These are phyloP conservation scores for Nitzschia palea DNA, from an alignment of 108 stramenopile species.

Conservation along the genomic window DNA sequence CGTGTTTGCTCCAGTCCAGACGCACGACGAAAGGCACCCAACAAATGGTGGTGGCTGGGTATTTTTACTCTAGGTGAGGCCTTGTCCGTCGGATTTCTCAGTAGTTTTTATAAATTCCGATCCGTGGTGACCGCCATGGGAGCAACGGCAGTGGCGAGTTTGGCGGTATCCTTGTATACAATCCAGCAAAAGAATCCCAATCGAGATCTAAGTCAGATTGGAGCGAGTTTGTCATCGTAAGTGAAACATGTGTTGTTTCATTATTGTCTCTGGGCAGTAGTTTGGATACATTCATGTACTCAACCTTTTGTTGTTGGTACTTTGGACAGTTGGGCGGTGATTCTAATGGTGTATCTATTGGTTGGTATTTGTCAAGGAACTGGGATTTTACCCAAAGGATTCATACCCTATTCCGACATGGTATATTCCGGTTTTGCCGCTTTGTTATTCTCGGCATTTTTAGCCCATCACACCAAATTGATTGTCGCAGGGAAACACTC, in stretches of 20 bases:
- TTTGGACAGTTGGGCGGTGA: constrained; percentile 51
- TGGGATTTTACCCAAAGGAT: constrained; percentile 61
- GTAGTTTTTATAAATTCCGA: constrained; percentile 60
- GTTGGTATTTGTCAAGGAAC: constrained; percentile 67
- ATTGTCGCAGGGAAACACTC: constrained; percentile 82
- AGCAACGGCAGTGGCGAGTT: constrained; percentile 65
- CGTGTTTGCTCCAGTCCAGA: constrained; percentile 43
- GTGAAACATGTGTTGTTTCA: neutral
- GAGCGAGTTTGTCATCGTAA: constrained; percentile 49
- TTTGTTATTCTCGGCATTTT: constrained; percentile 62
- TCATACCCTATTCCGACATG: constrained; percentile 77
- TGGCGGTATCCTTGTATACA: constrained; percentile 77
- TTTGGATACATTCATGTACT: too few species aligned
- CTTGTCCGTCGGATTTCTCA: constrained; percentile 69
- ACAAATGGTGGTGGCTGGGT: constrained; percentile 72
- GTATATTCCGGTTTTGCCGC: constrained; percentile 60
- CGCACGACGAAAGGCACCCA: constrained; percentile 58
- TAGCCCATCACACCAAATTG: constrained; percentile 81
- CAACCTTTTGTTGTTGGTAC: neutral
- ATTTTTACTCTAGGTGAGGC: constrained; percentile 84
- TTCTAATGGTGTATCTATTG: constrained; percentile 68
- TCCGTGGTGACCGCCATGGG: constrained; percentile 73
- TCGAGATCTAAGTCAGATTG: constrained; percentile 91
- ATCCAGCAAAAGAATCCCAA: constrained; percentile 82
- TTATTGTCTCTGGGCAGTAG: too few species aligned